Evolutionary conservation across 2,329 filamentous ascomycete species (phyloP).

Genomic region (Xylaria sp.): DNA sequence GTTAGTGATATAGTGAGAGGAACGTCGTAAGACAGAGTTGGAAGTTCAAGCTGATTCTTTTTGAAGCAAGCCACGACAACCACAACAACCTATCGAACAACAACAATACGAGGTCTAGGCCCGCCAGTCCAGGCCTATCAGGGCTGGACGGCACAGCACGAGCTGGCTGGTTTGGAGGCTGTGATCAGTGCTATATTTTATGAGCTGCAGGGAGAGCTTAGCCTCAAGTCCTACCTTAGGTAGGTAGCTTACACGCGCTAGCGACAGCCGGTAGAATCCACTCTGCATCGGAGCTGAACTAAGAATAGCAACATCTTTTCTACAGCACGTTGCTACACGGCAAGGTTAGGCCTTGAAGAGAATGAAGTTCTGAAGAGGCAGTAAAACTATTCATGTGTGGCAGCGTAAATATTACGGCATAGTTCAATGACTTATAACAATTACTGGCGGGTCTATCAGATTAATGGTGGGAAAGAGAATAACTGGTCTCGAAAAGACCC

Average conservation of each 20-base stretch:
- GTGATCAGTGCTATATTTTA: neutral
- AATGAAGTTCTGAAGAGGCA: neutral
- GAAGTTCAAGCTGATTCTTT: slow-evolving; percentile 8
- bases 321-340: neutral
- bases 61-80: neutral
- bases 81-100: slow-evolving; percentile 13
- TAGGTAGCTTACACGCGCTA: slow-evolving; percentile 18
- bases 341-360: neutral
- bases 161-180: slow-evolving; percentile 6
- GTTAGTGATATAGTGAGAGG: neutral
- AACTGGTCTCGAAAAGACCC: neutral
- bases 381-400: neutral
- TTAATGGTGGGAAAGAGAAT: neutral
- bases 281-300: slow-evolving; percentile 25
- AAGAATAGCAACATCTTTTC: slow-evolving; percentile 26
- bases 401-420: neutral
- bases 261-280: slow-evolving; percentile 22
- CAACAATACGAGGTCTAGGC: slow-evolving; percentile 1
- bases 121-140: slow-evolving; percentile 14
- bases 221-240: slow-evolving; percentile 34
- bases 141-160: slow-evolving; percentile 13
- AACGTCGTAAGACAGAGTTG: neutral
- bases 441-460: neutral
- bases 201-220: slow-evolving; percentile 30
- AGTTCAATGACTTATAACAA: neutral